Percentiles rank a stretch among this genome's conserved stretches.
Evolutionary conservation across 139 green algal species (phyloP).

Genomic region (Chlorella sp.): DNA sequence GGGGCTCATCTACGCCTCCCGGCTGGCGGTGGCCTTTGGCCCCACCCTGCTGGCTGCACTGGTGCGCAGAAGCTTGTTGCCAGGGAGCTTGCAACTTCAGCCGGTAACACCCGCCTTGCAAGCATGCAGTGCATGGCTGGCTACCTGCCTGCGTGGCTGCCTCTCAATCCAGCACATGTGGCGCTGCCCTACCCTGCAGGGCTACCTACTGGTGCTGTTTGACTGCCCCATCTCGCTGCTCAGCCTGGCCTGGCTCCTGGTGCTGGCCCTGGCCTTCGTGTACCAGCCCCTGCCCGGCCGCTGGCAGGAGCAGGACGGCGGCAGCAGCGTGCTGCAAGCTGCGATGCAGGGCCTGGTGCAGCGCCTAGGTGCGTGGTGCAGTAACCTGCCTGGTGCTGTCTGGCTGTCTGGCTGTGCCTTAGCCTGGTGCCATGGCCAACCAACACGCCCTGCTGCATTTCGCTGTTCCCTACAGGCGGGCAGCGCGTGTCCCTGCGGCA

Average conservation of each 20-base stretch:
- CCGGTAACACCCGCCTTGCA: too few species aligned
- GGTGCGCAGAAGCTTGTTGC: not conserved
- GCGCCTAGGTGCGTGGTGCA: not conserved
- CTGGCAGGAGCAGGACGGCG: not conserved
- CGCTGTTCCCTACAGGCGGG: not conserved
- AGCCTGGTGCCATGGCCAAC: too few species aligned
- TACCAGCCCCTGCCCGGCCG: constrained; percentile 8
- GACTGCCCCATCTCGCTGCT: constrained; percentile 32
- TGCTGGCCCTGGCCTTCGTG: constrained; percentile 38
- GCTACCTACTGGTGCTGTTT: constrained; percentile 50
- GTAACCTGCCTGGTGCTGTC: too few species aligned
- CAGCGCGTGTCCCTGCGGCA: not conserved
- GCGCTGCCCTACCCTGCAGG: constrained; percentile 37
- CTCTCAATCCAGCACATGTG: too few species aligned
- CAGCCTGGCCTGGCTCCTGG: constrained; percentile 46
- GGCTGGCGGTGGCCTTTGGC: too few species aligned
- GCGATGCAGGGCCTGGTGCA: not conserved
- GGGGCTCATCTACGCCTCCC: not conserved
- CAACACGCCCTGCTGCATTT: too few species aligned
- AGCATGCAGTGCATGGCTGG: too few species aligned
- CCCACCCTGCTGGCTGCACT: not conserved
- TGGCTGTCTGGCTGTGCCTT: too few species aligned
- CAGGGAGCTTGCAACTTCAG: too few species aligned
- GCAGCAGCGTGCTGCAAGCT: not conserved
- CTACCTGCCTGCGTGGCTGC: too few species aligned